A percentile compares a stretch with the other conserved stretches of the same genome.
Evolutionary conservation across 495 filamentous ascomycete species (phyloP).

Genomic region (Aspergillus cavernicola): DNA sequence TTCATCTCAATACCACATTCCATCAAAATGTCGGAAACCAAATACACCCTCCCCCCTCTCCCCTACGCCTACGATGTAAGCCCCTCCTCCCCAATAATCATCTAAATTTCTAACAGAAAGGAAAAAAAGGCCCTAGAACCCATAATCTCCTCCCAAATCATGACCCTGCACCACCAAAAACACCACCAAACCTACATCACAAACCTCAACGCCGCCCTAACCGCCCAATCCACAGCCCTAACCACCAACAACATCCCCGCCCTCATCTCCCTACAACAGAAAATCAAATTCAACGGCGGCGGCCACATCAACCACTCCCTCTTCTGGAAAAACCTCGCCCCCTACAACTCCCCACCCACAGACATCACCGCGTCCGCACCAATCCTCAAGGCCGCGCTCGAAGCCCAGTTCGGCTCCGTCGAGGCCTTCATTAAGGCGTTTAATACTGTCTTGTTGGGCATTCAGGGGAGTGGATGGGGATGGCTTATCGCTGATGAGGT

Average conservation of each 20-base stretch:
- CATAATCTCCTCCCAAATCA: conserved; percentile 89
- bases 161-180: conserved; percentile 76
- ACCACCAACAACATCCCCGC: conserved; percentile 45
- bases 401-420: conserved; percentile 65
- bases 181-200: conserved; percentile 68
- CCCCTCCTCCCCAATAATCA: no score
- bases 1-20: background rate
- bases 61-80: conserved; percentile 44
- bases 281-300: conserved; percentile 93
- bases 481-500: conserved; percentile 80
- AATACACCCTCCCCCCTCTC: conserved; percentile 36
- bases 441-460: conserved; percentile 65
- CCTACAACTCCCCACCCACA: conserved; percentile 59
- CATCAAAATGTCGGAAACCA: conserved; percentile 17
- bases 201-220: conserved; percentile 52
- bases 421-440: conserved; percentile 67
- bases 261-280: conserved; percentile 71
- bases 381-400: conserved; percentile 55
- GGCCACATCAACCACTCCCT: conserved; percentile 91
- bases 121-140: conserved; percentile 80
- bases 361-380: conserved; percentile 58
- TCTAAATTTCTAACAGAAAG: conserved; percentile 3
- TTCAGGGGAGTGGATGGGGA: conserved; percentile 93
- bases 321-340: conserved; percentile 89
- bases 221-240: conserved; percentile 47